Percentiles rank a stretch among this genome's conserved stretches.
Conservation (phyloP, 148 eudicot genomes). For the Dysphania ambrosioides region DNA sequence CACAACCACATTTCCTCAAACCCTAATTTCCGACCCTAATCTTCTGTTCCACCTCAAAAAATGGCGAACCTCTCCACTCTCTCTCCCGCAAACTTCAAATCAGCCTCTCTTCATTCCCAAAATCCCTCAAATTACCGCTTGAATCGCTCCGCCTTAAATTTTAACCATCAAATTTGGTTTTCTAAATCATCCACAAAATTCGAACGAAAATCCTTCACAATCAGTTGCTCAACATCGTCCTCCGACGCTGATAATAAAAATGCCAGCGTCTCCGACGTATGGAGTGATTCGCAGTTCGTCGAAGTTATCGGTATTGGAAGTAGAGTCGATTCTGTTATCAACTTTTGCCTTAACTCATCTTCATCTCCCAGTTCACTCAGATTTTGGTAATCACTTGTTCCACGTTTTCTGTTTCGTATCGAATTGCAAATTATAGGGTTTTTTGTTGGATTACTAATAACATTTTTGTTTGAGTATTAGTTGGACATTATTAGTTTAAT, state of each 20-base stretch:
- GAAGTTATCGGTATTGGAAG: conserved; percentile 55
- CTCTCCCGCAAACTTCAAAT: background rate
- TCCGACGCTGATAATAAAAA: background rate
- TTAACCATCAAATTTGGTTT: background rate
- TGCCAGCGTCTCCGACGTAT: conserved; percentile 9
- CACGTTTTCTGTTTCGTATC: background rate
- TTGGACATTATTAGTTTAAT: background rate
- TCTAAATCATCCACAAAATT: conserved; percentile 8
- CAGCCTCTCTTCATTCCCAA: background rate
- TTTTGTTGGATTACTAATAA: no score
- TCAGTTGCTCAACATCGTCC: conserved; percentile 13
- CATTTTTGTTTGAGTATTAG: background rate
- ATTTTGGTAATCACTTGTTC: conserved; percentile 34
- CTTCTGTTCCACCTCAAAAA: background rate
- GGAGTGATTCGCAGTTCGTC: conserved; percentile 35
- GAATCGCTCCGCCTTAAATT: conserved; percentile 1
- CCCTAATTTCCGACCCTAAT: background rate
- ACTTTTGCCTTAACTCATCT: conserved; percentile 34
- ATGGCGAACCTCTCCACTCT: conserved; percentile 13
- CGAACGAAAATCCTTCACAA: conserved; percentile 16
- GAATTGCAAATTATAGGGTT: background rate
- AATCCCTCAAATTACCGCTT: conserved; percentile 18
- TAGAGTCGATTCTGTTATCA: conserved; percentile 41
- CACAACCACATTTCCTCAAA: background rate
- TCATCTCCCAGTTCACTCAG: conserved; percentile 29